Evolutionary conservation across 352 stramenopile species (phyloP), one percentile per base, ranked within the genome.

Genomic region (Blastocystis sp.): DNA sequence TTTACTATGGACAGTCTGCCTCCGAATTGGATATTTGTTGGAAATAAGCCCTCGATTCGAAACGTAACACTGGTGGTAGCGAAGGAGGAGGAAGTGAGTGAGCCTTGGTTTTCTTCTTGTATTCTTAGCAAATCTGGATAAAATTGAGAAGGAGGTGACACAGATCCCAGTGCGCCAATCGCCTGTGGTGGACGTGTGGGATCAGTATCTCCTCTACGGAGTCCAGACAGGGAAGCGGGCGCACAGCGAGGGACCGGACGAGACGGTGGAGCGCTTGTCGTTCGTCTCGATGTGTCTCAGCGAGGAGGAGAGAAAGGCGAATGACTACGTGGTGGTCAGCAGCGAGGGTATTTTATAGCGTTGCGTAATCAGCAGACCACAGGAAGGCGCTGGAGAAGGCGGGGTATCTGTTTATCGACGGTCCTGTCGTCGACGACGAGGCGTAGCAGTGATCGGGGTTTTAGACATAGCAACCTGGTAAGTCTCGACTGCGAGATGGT

Each of bases 1-100:
- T 66, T 85, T 5, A 68, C 73, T 0, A 64, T 85, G 73, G 73
- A 85, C 26, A 20, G 43, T 47, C 20, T 85, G 26, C 73, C 73
- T 16, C 73, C 43, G n/a, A 85, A 20, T 13, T 85, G 73, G 73
- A 68, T 85, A 39, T 85, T 85, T 69, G 56, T 85, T 5, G 73
- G 73, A 66, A 85, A 85, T 39, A 85, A 85, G 34, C 73, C 73
- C 24, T 39, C 53, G 39, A 30, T 85, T n/a, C 11, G 9, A 16
- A 85, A 85, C 53, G 73, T 85, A 13, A 85, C 73, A 8, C 53
- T 85, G 16, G 43, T 85, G 16, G 30, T 68, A 5, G 30, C 47
- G 11, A 65, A 68, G 20, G 50, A 68, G 34, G 55, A 66, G 11
- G 73, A 85, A 37, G 20, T 85, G 37, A 45, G 73, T 85, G 47